Conservation (phyloP, 2,329 filamentous ascomycete genomes). For the Arthrobotrys sphaeroides region DNA sequence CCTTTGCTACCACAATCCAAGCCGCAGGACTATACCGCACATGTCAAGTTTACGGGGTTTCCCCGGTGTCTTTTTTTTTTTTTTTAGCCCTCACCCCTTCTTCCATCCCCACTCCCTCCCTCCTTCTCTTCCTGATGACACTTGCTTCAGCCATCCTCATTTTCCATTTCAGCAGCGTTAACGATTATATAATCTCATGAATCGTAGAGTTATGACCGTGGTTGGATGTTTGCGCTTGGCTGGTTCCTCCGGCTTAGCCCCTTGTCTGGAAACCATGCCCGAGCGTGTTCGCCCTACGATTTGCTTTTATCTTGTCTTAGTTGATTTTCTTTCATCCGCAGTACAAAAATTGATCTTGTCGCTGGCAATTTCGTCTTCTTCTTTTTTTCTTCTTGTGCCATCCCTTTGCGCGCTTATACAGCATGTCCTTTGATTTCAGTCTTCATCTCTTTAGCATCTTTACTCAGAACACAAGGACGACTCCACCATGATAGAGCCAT, state of each 20-base stretch:
- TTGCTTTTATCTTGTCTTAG: constrained; percentile 27
- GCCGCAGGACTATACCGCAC: not conserved
- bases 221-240: constrained; percentile 13
- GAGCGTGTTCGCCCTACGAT: constrained; percentile 19
- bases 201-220: constrained; percentile 42
- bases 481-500: not conserved
- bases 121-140: not conserved
- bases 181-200: constrained; percentile 43
- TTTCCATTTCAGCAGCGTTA: constrained; percentile 19
- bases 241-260: not conserved
- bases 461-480: not conserved
- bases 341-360: constrained; percentile 27
- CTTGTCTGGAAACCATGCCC: not conserved
- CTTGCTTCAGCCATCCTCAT: not conserved
- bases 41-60: not conserved
- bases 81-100: not conserved
- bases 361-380: not conserved
- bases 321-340: too few species aligned
- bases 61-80: not conserved
- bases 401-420: not conserved
- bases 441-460: constrained; percentile 1
- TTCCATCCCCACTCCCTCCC: not conserved
- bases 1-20: not conserved
- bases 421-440: constrained; percentile 6
- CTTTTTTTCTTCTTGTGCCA: not conserved